A percentile compares a stretch with the other conserved stretches of the same genome.
phyloP scores from a whole-genome alignment of 495 filamentous ascomycete genomes.

The Extremus antarcticus region DNA sequence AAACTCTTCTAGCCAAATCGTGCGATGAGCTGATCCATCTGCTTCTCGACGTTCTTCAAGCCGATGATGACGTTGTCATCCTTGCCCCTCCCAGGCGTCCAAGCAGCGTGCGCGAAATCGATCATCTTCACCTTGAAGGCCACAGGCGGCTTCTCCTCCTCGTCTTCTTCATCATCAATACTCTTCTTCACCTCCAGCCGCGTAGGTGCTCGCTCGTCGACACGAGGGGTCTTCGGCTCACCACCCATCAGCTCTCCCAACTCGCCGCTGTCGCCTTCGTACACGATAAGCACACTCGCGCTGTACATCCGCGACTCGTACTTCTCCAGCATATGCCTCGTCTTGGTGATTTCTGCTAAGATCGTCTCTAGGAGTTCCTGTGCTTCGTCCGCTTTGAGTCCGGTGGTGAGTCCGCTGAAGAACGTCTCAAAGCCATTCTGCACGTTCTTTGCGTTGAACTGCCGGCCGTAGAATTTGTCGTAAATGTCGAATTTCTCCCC shows the following conservation, averaged over 20 bases:
- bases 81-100: conserved; percentile 73
- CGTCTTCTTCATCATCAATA: conserved; percentile 50
- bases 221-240: conserved; percentile 48
- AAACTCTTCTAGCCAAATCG: not conserved
- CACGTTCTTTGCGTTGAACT: conserved; percentile 60
- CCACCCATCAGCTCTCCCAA: conserved; percentile 12
- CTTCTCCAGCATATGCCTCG: conserved; percentile 53
- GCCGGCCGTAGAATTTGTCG: conserved; percentile 78
- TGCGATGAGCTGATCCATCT: conserved; percentile 40
- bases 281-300: conserved; percentile 77
- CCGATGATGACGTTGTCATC: conserved; percentile 78
- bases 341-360: conserved; percentile 51
- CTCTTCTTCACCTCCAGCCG: conserved; percentile 24
- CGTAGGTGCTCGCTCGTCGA: conserved; percentile 18
- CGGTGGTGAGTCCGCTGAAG: conserved; percentile 12
- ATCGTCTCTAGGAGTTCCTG: conserved; percentile 53
- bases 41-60: conserved; percentile 58
- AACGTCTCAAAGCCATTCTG: conserved; percentile 50
- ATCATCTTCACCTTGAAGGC: conserved; percentile 81
- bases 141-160: conserved; percentile 55
- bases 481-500: conserved; percentile 62
- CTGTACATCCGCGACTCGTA: conserved; percentile 93
- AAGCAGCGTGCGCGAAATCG: conserved; percentile 90
- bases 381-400: conserved; percentile 19
- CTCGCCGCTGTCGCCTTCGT: conserved; percentile 72